A percentile compares a stretch with the other conserved stretches of the same genome.
phyloP scores from a whole-genome alignment of 768 basidiomycete species.

The Pholiota microspora region DNA sequence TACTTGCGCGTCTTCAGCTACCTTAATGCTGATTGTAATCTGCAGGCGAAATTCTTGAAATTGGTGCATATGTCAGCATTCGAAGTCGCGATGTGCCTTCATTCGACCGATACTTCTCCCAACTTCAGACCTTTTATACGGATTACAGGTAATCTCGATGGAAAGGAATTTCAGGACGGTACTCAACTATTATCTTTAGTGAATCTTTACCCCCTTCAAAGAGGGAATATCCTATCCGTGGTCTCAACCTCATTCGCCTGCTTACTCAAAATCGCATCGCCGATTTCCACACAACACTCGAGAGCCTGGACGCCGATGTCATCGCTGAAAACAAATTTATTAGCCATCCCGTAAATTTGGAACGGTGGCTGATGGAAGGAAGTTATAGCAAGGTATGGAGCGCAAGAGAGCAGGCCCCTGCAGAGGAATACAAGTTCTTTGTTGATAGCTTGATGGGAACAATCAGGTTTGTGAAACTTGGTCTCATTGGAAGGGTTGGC shows the following conservation, averaged over 20 bases:
- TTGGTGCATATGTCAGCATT: constrained; percentile 94
- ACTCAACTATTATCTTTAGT: constrained; percentile 31
- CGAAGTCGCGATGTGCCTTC: constrained; percentile 84
- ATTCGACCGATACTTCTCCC: constrained; percentile 94
- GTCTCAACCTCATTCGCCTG: constrained; percentile 91
- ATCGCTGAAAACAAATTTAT: constrained; percentile 72
- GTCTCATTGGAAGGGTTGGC: background rate
- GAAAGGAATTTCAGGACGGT: background rate
- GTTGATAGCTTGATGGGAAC: constrained; percentile 93
- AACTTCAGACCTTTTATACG: constrained; percentile 86
- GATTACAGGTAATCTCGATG: constrained; percentile 60
- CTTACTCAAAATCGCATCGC: constrained; percentile 96
- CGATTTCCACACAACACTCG: constrained; percentile 95
- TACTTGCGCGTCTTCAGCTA: constrained; percentile 10
- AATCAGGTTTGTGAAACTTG: constrained; percentile 59
- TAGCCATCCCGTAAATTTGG: constrained; percentile 85
- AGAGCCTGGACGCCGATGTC: constrained; percentile 76
- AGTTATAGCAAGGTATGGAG: constrained; percentile 98
- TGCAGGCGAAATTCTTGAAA: constrained; percentile 90
- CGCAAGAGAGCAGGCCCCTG: constrained; percentile 87
- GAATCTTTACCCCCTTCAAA: constrained; percentile 77
- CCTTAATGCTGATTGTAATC: background rate
- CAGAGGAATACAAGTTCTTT: constrained; percentile 94
- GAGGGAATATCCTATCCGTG: constrained; percentile 85
- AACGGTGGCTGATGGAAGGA: constrained; percentile 98